These are phyloP conservation scores for Mortierella sp. DNA, from an alignment of 371 early-diverging fungal species.

Conservation along the genomic window DNA sequence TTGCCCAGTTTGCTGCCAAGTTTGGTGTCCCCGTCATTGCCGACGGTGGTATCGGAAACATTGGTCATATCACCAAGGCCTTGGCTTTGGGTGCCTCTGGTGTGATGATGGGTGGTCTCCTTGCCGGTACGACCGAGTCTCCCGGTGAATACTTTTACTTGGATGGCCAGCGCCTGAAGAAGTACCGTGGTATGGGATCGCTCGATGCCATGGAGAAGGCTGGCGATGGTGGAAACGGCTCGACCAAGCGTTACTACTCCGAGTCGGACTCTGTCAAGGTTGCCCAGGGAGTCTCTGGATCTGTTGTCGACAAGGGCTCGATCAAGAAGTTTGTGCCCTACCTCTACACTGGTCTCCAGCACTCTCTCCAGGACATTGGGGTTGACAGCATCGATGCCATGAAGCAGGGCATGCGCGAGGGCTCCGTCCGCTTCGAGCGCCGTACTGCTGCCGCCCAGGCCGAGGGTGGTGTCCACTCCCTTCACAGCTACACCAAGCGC, in stretches of 20 bases:
- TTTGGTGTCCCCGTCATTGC: conserved; percentile 98
- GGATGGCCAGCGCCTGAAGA: conserved; percentile 97
- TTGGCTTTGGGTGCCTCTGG: conserved; percentile 93
- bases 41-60: conserved; percentile 96
- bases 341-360: conserved; percentile 94
- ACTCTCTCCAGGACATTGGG: conserved; percentile 98
- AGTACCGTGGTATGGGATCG: conserved; percentile 98
- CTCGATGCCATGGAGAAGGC: conserved; percentile 96
- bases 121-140: conserved; percentile 96
- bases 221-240: conserved; percentile 79
- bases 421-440: conserved; percentile 92
- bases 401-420: conserved; percentile 74
- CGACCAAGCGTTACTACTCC: conserved; percentile 94
- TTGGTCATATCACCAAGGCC: conserved; percentile 98
- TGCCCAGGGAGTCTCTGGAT: conserved; percentile 97
- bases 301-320: conserved; percentile 96
- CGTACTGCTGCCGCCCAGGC: conserved; percentile 94
- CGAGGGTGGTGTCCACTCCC: conserved; percentile 97
- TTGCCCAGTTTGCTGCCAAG: conserved; percentile 90
- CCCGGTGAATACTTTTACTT: conserved; percentile 98
- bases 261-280: conserved; percentile 97
- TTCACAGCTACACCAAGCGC: conserved; percentile 91
- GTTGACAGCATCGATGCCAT: conserved; percentile 73
- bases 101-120: conserved; percentile 98
- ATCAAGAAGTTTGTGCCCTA: conserved; percentile 94